These are phyloP conservation scores for Fragaria vesca DNA, from an alignment of 306 rosid species.

Conservation along the genomic window DNA sequence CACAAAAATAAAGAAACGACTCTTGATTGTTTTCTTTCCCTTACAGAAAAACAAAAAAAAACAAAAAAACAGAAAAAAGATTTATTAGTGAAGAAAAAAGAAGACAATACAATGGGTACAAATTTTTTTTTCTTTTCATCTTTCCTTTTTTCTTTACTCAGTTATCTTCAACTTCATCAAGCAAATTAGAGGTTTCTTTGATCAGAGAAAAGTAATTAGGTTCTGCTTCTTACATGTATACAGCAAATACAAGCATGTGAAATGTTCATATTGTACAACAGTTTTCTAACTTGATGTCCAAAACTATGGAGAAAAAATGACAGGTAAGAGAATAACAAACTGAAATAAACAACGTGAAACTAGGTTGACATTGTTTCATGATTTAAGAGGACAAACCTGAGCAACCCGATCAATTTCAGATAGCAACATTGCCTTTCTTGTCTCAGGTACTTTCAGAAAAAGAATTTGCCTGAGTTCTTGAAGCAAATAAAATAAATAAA, in stretches of 20 bases:
- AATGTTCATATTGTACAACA: background rate
- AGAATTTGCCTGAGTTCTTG: constrained; percentile 88
- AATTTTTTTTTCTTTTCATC: background rate
- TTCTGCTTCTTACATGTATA: background rate
- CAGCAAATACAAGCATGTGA: background rate
- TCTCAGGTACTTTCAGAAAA: constrained; percentile 88
- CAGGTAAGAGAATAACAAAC: background rate
- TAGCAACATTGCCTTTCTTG: constrained; percentile 67
- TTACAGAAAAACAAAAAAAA: background rate
- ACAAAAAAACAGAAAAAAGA: background rate
- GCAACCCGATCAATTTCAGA: constrained; percentile 94
- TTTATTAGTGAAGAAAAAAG: background rate
- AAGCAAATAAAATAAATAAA: constrained; percentile 38
- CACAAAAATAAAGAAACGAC: background rate
- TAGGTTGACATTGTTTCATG: background rate
- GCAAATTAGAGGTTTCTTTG: background rate
- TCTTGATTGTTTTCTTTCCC: background rate
- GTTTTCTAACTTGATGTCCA: background rate
- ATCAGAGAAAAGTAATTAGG: background rate
- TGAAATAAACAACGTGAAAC: background rate
- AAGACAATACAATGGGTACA: background rate
- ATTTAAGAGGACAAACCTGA: constrained; percentile 49
- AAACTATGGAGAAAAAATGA: background rate
- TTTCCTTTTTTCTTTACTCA: background rate
- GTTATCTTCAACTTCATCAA: background rate